Base-by-base conservation (phyloP, 2,329 filamentous ascomycete species). In the Nothopassalora personata region DNA sequence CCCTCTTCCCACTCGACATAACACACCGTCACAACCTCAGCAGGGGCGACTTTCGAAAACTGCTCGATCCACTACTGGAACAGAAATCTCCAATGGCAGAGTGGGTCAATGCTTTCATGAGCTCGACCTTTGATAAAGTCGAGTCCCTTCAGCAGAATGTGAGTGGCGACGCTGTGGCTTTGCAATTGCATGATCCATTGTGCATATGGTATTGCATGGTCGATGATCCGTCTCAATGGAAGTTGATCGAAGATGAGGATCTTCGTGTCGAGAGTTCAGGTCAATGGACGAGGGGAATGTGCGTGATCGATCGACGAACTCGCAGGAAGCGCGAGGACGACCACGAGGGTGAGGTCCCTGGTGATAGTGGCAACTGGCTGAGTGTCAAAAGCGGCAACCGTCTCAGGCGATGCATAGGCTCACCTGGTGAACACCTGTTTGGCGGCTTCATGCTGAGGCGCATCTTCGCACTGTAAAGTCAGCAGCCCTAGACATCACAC, bases 281-380 rank as follows among this genome's bases (percentile, higher is more conserved):
- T 1, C 94, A 97, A 77, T 99, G 94, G 94, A 96, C 92, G 49
- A 81, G 90, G 58, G 68, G 94, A 1, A 92, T 94, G 86, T 92
- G 91, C 70, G 81, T 97, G 33, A 79, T 91, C 45, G 94, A 99
- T 78, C 81, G 85, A 36, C 82, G 94, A 48, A 75, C 77, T 39
- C 76, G 85, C 56, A 79, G 76, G 62, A 84, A 84, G 70, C 79
- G 76, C 72, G 60, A 76, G 69, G 60, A 74, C 7, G 73, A 67
- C 23, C 74, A 80, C 53, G 80, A 81, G 23, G 77, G 79, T 48
- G 81, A 83, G 65, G 81, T 86, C 31, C 80, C 86, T 0, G 89
- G 87, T 45, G 93, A 97, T 73, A 79, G 85, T 74, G 72, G 83
- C 67, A 78, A 87, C 54, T 97, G 94, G 94, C 74, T 94, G 69